Base-by-base conservation (phyloP, 2,329 filamentous ascomycete genomes). In the Hymenotorrendiella dingleyae region DNA sequence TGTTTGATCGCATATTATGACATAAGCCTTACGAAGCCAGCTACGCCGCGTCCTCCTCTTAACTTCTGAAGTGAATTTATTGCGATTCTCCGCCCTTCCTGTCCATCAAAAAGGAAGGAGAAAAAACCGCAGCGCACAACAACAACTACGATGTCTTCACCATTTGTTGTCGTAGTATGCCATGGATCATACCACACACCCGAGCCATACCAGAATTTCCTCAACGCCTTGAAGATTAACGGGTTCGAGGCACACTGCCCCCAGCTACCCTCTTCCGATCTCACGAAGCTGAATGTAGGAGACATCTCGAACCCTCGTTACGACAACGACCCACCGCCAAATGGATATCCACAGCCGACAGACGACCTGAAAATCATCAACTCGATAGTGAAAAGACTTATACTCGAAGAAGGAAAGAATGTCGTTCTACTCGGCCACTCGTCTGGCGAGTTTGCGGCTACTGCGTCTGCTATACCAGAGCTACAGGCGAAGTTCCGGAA, bases 151-250 rank as follows among this genome's bases (percentile, higher is more conserved):
- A 39, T 39, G 36, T 6, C 36, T 17, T 30, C 24, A 10, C 14
- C 28, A 32, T 34, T 40, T 20, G n/a, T 9, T 8, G 29, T 43
- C 12, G 23, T 43, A 10, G 22, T 43, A 7, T 36, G 32, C 24
- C 40, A 43, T 23, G 40, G 40, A 5, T 43, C 40, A 4, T 43
- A 43, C 24, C 40, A 43, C 33, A 43, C 40, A 8, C 40, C 40
- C 23, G 27, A 36, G 21, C 40, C 40, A 2, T 43, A 43, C n/a
- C 24, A 23, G n/a, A 33, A 33, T 5, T 43, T 43, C 20, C 11
- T 43, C n/a, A 19, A 20, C 7, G 23, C 40, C 12, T 20, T 43
- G 4, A 37, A 43, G 26, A 24, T 12, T 4, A 8, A 1, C 5
- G 33, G 24, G 5, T 36, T 37, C n/a, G 17, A 21, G 11, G 33